These are phyloP conservation scores for Fusarium tricinctum DNA, from an alignment of 2,329 filamentous ascomycete genomes.

Conservation along the genomic window DNA sequence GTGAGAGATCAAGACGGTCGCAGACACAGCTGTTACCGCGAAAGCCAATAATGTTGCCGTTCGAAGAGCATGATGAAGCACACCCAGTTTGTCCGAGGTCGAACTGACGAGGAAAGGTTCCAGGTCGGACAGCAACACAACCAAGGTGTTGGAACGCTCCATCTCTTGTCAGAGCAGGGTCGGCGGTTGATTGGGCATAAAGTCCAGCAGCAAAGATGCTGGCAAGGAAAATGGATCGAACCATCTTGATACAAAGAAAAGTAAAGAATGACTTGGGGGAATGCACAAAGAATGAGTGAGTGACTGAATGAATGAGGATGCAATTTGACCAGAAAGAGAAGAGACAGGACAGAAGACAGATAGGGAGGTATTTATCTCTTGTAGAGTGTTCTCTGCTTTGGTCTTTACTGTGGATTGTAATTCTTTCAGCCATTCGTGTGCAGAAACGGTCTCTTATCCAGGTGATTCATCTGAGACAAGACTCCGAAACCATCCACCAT, in stretches of 20 bases:
- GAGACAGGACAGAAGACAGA: neutral
- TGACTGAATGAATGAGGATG: conserved; percentile 8
- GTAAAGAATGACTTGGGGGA: conserved; percentile 32
- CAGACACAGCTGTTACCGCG: conserved; percentile 35
- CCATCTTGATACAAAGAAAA: conserved; percentile 34
- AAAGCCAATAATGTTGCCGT: conserved; percentile 40
- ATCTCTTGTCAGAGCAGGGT: conserved; percentile 19
- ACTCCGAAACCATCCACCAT: conserved; percentile 22
- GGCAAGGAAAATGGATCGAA: conserved; percentile 20
- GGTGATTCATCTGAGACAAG: conserved; percentile 6
- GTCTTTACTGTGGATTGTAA: conserved; percentile 7
- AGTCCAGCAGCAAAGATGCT: conserved; percentile 20
- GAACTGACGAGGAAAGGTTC: conserved; percentile 35
- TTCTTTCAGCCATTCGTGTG: conserved; percentile 5
- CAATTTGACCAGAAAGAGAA: neutral
- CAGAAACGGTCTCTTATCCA: conserved; percentile 9
- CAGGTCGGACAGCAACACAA: conserved; percentile 32
- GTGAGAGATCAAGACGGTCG: conserved; percentile 39
- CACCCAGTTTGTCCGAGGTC: conserved; percentile 20
- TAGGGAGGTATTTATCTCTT: conserved; percentile 24
- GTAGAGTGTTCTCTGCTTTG: neutral
- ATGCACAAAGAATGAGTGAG: conserved; percentile 30
- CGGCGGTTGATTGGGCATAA: conserved; percentile 33
- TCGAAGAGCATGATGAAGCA: conserved; percentile 35
- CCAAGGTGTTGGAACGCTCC: conserved; percentile 32